Base-by-base conservation (phyloP, 495 filamentous ascomycete species). In the Margaritispora aquatica region DNA sequence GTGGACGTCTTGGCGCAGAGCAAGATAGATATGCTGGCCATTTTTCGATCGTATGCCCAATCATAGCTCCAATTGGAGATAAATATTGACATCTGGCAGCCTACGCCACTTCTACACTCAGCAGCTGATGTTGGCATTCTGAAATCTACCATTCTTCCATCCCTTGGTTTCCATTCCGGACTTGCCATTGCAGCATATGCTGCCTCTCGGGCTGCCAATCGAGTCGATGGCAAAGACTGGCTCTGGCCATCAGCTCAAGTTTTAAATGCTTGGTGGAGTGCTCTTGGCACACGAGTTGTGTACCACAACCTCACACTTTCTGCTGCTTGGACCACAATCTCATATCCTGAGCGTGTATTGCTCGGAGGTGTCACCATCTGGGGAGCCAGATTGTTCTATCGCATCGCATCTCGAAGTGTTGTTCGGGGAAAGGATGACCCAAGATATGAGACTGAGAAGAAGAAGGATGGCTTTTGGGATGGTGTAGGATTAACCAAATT, bases 211-310 rank as follows among this genome's bases (percentile, higher is more conserved):
- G 65, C 72, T 41, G 80, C 77, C 2, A 60, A 80, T 69, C 71
- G 73, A 19, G 73, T 78, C 27, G 82, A 84, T 24, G 68, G 76
- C 24, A 85, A 85, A 64, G 81, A 85, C 64, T 79, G 76, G 73
- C 63, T 78, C 26, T 85, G 82, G 82, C 78, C 80, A 0, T 66
- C 71, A 1, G 75, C 68, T 20, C 80, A 78, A 64, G 75, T 84
- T 26, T 57, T 72, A 57, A 84, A 82, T 64, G 81, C 77, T 5
- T 85, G 81, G 81, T 81, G 79, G 79, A 77, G 71, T 54, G 78
- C 82, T 38, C 62, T 84, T 51, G 79, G 81, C 34, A 70, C 69
- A 20, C 73, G 69, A 1, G 67, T 80, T 17, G 63, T 74, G 24
- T 63, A 69, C 46, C 60, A 73, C 9, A 71, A 74, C 1, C 52